phyloP scores from a whole-genome alignment of 768 basidiomycete species.

The Leucocoprinus leucothites region DNA sequence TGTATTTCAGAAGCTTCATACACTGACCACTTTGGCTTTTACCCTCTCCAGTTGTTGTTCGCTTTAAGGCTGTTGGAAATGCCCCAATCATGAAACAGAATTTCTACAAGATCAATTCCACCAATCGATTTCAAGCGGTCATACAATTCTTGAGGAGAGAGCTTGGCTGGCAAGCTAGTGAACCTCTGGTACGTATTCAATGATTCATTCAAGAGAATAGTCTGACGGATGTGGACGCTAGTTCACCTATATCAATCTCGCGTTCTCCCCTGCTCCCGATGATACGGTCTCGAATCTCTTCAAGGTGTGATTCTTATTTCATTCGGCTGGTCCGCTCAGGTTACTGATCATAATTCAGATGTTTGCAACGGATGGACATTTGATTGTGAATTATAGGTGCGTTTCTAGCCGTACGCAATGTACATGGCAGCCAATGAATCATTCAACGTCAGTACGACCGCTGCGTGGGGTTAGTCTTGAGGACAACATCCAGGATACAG shows the following conservation, averaged over 20 bases:
- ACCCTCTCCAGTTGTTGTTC: conserved; percentile 73
- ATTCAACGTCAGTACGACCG: conserved; percentile 31
- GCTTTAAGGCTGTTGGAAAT: conserved; percentile 97
- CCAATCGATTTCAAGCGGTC: conserved; percentile 92
- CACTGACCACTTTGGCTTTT: not conserved
- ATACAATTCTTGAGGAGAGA: conserved; percentile 91
- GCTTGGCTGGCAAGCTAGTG: conserved; percentile 80
- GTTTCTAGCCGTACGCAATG: conserved; percentile 14
- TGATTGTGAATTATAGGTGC: conserved; percentile 91
- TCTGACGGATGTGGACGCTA: conserved; percentile 19
- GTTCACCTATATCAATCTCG: conserved; percentile 65
- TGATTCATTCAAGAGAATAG: not conserved
- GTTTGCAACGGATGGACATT: conserved; percentile 82
- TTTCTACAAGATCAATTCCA: conserved; percentile 95
- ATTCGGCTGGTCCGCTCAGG: not conserved
- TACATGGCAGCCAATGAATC: not conserved
- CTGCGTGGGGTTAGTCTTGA: conserved; percentile 37
- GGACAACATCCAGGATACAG: not conserved
- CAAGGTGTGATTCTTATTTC: conserved; percentile 42
- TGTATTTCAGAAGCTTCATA: not conserved
- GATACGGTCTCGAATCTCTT: conserved; percentile 77
- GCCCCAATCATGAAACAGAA: conserved; percentile 99
- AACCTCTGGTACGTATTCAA: conserved; percentile 65
- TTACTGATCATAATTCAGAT: conserved; percentile 42
- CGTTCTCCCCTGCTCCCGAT: conserved; percentile 81